Percentiles rank a stretch among this genome's conserved stretches.
These are phyloP conservation scores for Purpureocillium takamizusanense DNA, from an alignment of 2,329 filamentous ascomycete genomes.

Conservation along the genomic window DNA sequence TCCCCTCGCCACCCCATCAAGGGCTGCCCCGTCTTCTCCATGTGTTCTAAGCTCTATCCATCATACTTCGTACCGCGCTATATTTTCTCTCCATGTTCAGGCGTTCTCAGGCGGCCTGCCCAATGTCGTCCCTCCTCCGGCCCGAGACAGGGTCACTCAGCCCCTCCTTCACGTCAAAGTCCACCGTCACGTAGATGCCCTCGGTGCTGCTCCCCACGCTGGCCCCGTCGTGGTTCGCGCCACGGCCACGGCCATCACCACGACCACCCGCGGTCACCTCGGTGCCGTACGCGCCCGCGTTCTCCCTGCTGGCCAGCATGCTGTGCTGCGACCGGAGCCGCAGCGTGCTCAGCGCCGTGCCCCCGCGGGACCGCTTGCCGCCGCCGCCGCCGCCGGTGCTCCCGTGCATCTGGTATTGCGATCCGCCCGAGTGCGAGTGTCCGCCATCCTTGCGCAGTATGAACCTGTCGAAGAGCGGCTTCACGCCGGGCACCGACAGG, in stretches of 20 bases:
- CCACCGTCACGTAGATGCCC: constrained; percentile 25
- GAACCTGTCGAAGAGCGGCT: constrained; percentile 32
- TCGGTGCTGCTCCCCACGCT: constrained; percentile 11
- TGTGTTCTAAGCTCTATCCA: too few species aligned
- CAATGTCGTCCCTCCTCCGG: too few species aligned
- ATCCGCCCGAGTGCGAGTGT: constrained; percentile 9
- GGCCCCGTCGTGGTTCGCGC: constrained; percentile 11
- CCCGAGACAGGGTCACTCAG: too few species aligned
- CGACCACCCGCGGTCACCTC: constrained; percentile 12
- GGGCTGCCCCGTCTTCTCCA: too few species aligned
- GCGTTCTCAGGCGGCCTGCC: too few species aligned
- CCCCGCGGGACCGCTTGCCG: too few species aligned
- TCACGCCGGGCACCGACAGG: constrained; percentile 39
- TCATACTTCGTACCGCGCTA: too few species aligned
- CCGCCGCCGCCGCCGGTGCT: too few species aligned
- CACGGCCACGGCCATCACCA: too few species aligned
- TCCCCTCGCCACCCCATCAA: too few species aligned
- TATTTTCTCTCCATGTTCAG: too few species aligned
- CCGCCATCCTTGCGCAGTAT: constrained; percentile 16
- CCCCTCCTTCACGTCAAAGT: constrained; percentile 24
- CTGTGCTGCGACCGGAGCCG: constrained; percentile 19
- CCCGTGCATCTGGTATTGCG: constrained; percentile 8
- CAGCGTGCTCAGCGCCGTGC: constrained; percentile 19
- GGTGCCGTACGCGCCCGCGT: constrained; percentile 12
- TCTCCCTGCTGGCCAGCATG: constrained; percentile 16